Conservation (phyloP, 2,329 filamentous ascomycete species). For the Penicillium sumatraense region DNA sequence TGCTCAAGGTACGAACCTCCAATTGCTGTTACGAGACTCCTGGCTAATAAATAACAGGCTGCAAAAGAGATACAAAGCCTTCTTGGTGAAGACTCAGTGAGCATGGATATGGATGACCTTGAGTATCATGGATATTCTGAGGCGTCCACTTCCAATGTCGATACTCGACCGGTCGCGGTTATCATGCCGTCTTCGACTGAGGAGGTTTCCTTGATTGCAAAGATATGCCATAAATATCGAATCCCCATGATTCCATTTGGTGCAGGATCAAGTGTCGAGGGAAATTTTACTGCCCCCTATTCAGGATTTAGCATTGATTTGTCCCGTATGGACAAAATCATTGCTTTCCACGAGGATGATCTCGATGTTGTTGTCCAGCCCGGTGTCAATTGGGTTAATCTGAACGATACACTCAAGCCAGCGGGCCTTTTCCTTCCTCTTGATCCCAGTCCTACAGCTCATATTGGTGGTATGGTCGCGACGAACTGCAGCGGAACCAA, state of each 20-base stretch:
- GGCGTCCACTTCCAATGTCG: slow-evolving; percentile 68
- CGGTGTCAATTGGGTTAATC: slow-evolving; percentile 80
- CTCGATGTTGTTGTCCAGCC: slow-evolving; percentile 92
- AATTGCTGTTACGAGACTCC: not conserved
- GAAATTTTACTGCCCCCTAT: slow-evolving; percentile 81
- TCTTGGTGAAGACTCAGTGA: slow-evolving; percentile 57
- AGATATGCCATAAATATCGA: slow-evolving; percentile 73
- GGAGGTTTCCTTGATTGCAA: slow-evolving; percentile 65
- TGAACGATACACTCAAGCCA: slow-evolving; percentile 73
- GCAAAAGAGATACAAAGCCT: not conserved
- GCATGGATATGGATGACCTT: slow-evolving; percentile 64
- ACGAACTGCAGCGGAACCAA: slow-evolving; percentile 52
- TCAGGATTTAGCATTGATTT: slow-evolving; percentile 88
- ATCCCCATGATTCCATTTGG: slow-evolving; percentile 84
- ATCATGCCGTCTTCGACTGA: slow-evolving; percentile 65
- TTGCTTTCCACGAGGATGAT: slow-evolving; percentile 78
- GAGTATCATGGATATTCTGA: slow-evolving; percentile 68
- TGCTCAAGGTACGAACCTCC: not conserved
- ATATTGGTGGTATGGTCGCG: slow-evolving; percentile 62
- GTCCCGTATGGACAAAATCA: slow-evolving; percentile 77
- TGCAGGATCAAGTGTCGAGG: slow-evolving; percentile 81
- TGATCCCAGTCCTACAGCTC: slow-evolving; percentile 71
- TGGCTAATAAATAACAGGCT: slow-evolving; percentile 43
- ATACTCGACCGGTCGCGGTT: slow-evolving; percentile 63
- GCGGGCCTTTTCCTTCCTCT: slow-evolving; percentile 84